Percentiles rank a stretch among this genome's conserved stretches.
phyloP scores from a whole-genome alignment of 164 flowering plant species.

The Vitis cinerea region DNA sequence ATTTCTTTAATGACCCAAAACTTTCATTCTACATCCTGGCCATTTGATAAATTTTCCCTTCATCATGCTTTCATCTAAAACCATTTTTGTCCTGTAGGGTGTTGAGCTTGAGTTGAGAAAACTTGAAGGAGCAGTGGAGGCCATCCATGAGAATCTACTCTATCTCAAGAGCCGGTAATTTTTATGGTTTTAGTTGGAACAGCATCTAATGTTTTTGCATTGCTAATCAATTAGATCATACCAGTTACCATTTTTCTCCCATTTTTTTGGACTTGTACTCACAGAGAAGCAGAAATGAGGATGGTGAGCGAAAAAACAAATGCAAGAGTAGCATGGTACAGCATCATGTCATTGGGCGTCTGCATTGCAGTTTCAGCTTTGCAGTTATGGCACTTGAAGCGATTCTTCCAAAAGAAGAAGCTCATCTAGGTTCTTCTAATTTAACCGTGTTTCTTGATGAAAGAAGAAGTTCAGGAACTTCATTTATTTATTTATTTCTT shows the following conservation, averaged over 20 bases:
- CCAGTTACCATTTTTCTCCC: not conserved
- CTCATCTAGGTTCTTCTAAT: conserved; percentile 51
- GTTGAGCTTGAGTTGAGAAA: conserved; percentile 90
- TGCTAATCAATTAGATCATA: not conserved
- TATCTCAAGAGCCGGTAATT: conserved; percentile 73
- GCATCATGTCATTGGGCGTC: conserved; percentile 77
- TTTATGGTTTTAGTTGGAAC: not conserved
- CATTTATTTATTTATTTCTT: not conserved
- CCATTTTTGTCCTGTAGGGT: conserved; percentile 51
- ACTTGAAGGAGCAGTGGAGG: conserved; percentile 90
- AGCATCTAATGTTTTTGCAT: not conserved
- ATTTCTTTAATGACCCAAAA: too few relatives aligned
- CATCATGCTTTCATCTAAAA: not conserved
- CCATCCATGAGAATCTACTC: conserved; percentile 80
- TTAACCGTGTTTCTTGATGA: not conserved
- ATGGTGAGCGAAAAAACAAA: conserved; percentile 75
- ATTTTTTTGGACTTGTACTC: not conserved
- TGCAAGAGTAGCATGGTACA: conserved; percentile 72
- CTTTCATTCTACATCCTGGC: too few relatives aligned
- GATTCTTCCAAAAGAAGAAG: conserved; percentile 88
- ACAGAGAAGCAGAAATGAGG: conserved; percentile 78
- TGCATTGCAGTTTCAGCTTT: conserved; percentile 67
- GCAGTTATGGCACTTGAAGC: conserved; percentile 78
- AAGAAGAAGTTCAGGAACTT: not conserved
- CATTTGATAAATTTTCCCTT: not conserved